A percentile compares a stretch with the other conserved stretches of the same genome.
These are phyloP conservation scores for Rhypophila decipiens DNA, from an alignment of 495 filamentous ascomycete species.

Conservation along the genomic window DNA sequence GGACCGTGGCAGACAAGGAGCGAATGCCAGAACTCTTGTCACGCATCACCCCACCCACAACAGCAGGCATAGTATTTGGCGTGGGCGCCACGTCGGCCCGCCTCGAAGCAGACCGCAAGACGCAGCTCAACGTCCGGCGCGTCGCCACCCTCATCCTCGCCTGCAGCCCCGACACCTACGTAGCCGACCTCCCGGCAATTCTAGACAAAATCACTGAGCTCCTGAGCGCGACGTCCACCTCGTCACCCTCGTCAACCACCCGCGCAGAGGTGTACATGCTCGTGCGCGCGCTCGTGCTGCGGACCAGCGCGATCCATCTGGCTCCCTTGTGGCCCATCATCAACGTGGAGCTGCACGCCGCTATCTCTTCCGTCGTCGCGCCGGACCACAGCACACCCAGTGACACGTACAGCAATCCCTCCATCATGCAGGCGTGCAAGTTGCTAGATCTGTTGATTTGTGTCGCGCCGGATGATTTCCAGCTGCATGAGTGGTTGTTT, in stretches of 20 bases:
- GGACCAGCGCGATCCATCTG: conserved; percentile 68
- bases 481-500: conserved; percentile 93
- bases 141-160: conserved; percentile 73
- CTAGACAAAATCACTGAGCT: conserved; percentile 85
- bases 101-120: conserved; percentile 86
- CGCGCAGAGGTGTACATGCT: conserved; percentile 87
- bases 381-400: conserved; percentile 51
- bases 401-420: conserved; percentile 69
- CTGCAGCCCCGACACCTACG: conserved; percentile 67
- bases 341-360: conserved; percentile 78
- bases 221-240: conserved; percentile 74
- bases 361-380: conserved; percentile 68
- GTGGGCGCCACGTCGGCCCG: conserved; percentile 93
- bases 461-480: conserved; percentile 90
- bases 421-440: conserved; percentile 85
- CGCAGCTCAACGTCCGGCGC: conserved; percentile 83
- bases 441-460: conserved; percentile 79
- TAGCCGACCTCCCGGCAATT: conserved; percentile 63
- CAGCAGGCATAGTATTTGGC: conserved; percentile 97
- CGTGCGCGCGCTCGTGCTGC: conserved; percentile 70
- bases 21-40: conserved; percentile 73
- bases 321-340: conserved; percentile 83
- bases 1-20: conserved; percentile 80
- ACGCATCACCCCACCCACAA: conserved; percentile 74
- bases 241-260: conserved; percentile 85